Conservation (phyloP, 2,329 filamentous ascomycete species). For the Trichoderma citrinoviride region DNA sequence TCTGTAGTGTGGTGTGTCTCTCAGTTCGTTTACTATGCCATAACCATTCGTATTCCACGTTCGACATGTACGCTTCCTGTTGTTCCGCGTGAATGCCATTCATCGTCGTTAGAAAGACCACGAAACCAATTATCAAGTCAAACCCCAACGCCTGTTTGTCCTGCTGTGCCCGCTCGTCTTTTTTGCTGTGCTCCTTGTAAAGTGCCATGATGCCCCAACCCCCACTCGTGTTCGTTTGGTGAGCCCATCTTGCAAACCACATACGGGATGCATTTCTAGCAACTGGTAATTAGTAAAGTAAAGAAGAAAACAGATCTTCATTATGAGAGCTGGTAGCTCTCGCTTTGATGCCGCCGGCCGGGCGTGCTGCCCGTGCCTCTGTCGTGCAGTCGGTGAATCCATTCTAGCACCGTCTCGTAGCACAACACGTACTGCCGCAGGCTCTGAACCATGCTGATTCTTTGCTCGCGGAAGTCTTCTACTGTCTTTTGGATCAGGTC, state of each 20-base stretch:
- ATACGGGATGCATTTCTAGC: slow-evolving; percentile 1
- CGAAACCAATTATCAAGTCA: background rate
- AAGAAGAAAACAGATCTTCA: background rate
- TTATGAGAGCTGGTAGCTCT: slow-evolving; percentile 33
- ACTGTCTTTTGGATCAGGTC: slow-evolving; percentile 87
- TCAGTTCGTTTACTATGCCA: slow-evolving; percentile 1
- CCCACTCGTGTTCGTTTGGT: background rate
- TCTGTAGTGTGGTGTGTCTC: background rate
- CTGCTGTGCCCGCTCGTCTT: slow-evolving; percentile 14
- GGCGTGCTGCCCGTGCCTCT: slow-evolving; percentile 24
- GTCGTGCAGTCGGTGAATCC: slow-evolving; percentile 59
- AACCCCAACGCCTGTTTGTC: slow-evolving; percentile 2
- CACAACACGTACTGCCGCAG: slow-evolving; percentile 91
- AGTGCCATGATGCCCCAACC: background rate
- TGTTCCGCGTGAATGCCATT: slow-evolving; percentile 10
- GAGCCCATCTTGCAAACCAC: background rate
- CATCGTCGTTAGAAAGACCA: background rate
- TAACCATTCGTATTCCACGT: slow-evolving; percentile 10
- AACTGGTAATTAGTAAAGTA: background rate
- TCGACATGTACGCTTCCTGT: slow-evolving; percentile 19
- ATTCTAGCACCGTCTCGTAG: slow-evolving; percentile 92
- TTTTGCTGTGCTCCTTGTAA: slow-evolving; percentile 3
- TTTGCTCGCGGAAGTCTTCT: slow-evolving; percentile 82
- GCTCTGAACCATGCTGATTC: slow-evolving; percentile 95
- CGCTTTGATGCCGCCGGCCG: slow-evolving; percentile 32